Conservation (phyloP, 2,329 filamentous ascomycete genomes). For the Teratosphaeria zuluensis region DNA sequence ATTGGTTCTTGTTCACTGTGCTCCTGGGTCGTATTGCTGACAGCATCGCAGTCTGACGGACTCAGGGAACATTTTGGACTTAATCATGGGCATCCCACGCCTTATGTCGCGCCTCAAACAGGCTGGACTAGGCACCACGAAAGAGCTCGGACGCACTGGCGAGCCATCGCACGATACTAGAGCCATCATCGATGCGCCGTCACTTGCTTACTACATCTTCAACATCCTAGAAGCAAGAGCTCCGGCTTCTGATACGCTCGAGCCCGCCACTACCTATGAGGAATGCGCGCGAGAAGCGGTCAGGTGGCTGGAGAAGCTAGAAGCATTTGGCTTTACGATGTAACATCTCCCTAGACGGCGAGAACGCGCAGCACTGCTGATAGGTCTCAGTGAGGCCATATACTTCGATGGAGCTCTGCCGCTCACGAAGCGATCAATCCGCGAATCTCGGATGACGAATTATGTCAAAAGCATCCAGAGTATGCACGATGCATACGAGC, state of each 20-base stretch:
- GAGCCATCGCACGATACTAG: conserved; percentile 6
- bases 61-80: not conserved
- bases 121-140: not conserved
- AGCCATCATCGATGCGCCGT: conserved; percentile 65
- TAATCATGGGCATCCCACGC: conserved; percentile 15
- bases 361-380: not conserved
- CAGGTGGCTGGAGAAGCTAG: conserved; percentile 54
- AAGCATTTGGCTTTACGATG: conserved; percentile 50
- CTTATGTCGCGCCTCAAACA: conserved; percentile 13
- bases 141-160: conserved; percentile 1
- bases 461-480: not conserved
- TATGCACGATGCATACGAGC: not conserved
- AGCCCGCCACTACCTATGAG: conserved; percentile 36
- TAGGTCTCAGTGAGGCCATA: conserved; percentile 49
- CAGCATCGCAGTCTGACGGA: not conserved
- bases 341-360: conserved; percentile 30
- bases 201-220: conserved; percentile 64
- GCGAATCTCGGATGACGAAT: not conserved
- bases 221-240: conserved; percentile 25
- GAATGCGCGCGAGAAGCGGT: conserved; percentile 52
- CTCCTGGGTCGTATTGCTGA: not conserved
- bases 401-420: conserved; percentile 85
- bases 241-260: not conserved
- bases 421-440: conserved; percentile 50
- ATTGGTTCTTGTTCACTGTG: too few species aligned